These are phyloP conservation scores for Entomophthora muscae DNA, from an alignment of 371 early-diverging fungal genomes.

Conservation along the genomic window DNA sequence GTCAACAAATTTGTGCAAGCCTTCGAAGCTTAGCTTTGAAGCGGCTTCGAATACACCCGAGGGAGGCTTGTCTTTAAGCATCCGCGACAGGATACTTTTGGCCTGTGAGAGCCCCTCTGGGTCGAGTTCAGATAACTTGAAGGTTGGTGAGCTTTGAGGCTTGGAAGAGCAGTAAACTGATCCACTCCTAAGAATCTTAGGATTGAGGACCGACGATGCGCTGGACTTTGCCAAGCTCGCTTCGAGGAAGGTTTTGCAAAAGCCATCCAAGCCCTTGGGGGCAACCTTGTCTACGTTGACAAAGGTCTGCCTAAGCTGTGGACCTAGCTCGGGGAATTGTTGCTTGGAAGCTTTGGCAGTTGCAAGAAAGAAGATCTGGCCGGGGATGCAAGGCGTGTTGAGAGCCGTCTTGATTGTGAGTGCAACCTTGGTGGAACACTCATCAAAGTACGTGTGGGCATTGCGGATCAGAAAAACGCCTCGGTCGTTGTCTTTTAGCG, in stretches of 20 bases:
- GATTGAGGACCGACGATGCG: not conserved
- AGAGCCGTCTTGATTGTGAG: not conserved
- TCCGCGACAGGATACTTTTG: not conserved
- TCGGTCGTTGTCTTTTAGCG: not conserved
- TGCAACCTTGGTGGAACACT: not conserved
- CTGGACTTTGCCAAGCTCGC: not conserved
- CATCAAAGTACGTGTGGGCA: not conserved
- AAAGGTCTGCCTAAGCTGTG: not conserved
- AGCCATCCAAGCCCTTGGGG: not conserved
- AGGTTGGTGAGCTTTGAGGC: not conserved
- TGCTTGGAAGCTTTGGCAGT: not conserved
- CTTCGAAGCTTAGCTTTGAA: not conserved
- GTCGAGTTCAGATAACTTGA: not conserved
- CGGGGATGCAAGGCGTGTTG: not conserved
- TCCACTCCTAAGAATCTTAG: not conserved
- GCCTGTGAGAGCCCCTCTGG: not conserved
- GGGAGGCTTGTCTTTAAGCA: not conserved
- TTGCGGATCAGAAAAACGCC: not conserved
- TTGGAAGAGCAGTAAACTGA: not conserved
- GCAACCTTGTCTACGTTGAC: not conserved
- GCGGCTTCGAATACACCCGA: not conserved
- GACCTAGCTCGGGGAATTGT: not conserved
- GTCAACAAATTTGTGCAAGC: not conserved
- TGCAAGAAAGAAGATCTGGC: not conserved
- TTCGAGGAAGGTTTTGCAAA: not conserved